A percentile compares a stretch with the other conserved stretches of the same genome.
phyloP scores from a whole-genome alignment of 306 rosid genomes.

The Mimosa bimucronata region DNA sequence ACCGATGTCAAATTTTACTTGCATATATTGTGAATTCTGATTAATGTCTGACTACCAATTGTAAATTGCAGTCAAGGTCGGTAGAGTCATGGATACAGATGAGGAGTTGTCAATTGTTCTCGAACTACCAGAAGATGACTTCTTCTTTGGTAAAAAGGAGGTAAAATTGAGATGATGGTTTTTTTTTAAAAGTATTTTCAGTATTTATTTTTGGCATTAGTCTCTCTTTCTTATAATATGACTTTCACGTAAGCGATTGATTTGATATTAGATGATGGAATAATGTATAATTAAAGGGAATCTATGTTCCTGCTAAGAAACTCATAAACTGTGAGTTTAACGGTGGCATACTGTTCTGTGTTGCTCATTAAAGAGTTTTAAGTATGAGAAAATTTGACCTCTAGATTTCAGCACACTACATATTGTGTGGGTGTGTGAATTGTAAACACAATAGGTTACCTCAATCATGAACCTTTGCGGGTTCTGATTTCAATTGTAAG shows the following conservation, averaged over 20 bases:
- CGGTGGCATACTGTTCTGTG: background rate
- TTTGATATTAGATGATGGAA: slow-evolving; percentile 4
- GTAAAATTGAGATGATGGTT: slow-evolving; percentile 41
- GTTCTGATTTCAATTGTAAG: background rate
- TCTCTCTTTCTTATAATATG: slow-evolving; percentile 2
- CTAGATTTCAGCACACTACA: slow-evolving; percentile 4
- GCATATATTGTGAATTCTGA: background rate
- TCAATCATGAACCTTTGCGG: slow-evolving; percentile 2
- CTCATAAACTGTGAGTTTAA: background rate
- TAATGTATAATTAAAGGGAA: slow-evolving; percentile 14
- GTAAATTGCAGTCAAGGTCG: slow-evolving; percentile 45
- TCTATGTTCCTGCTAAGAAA: slow-evolving; percentile 1
- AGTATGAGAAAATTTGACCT: slow-evolving; percentile 4
- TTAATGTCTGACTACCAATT: slow-evolving; percentile 34
- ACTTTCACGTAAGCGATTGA: slow-evolving; percentile 25
- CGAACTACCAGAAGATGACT: slow-evolving; percentile 65
- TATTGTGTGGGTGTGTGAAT: slow-evolving; percentile 24
- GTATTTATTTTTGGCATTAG: background rate
- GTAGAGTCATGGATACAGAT: slow-evolving; percentile 40
- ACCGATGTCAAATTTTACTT: background rate
- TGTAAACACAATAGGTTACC: slow-evolving; percentile 9
- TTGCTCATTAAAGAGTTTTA: slow-evolving; percentile 31
- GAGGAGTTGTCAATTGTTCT: slow-evolving; percentile 56
- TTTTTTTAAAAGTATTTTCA: background rate
- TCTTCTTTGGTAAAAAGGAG: slow-evolving; percentile 64